These are phyloP conservation scores for Ophiostoma quercus DNA, from an alignment of 2,329 filamentous ascomycete species.

Conservation along the genomic window DNA sequence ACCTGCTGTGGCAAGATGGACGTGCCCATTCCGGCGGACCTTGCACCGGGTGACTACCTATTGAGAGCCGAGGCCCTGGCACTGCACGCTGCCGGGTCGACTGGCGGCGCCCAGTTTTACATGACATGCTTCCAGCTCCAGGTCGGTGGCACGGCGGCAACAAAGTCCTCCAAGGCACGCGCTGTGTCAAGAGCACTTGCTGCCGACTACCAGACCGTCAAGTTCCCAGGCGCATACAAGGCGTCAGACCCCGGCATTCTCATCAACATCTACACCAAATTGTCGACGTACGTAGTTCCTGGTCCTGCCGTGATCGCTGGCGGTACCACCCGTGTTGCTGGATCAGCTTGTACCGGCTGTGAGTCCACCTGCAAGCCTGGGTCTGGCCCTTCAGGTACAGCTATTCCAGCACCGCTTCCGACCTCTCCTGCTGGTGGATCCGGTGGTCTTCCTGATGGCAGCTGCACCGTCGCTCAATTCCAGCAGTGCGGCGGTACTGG, in stretches of 20 bases:
- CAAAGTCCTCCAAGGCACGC: slow-evolving; percentile 30
- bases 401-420: neutral
- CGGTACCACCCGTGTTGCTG: neutral
- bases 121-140: slow-evolving; percentile 6
- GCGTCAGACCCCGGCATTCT: slow-evolving; percentile 43
- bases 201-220: slow-evolving; percentile 27
- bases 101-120: neutral
- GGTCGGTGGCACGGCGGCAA: neutral
- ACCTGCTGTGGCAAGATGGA: slow-evolving; percentile 39
- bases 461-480: neutral
- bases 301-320: neutral
- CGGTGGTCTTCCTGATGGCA: neutral
- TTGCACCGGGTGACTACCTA: slow-evolving; percentile 33
- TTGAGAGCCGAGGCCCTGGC: neutral
- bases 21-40: slow-evolving; percentile 34
- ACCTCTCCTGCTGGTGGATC: neutral
- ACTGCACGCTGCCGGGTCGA: neutral
- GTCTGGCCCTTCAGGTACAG: neutral
- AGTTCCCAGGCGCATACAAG: slow-evolving; percentile 43
- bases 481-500: neutral
- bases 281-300: neutral
- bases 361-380: slow-evolving; percentile 7
- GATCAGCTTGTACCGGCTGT: neutral
- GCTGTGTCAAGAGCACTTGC: slow-evolving; percentile 23
- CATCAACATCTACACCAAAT: slow-evolving; percentile 44